Evolutionary conservation across 257 asterid genomes (phyloP), one percentile per base, ranked within the genome.

Genomic region (Scutellaria minor): DNA sequence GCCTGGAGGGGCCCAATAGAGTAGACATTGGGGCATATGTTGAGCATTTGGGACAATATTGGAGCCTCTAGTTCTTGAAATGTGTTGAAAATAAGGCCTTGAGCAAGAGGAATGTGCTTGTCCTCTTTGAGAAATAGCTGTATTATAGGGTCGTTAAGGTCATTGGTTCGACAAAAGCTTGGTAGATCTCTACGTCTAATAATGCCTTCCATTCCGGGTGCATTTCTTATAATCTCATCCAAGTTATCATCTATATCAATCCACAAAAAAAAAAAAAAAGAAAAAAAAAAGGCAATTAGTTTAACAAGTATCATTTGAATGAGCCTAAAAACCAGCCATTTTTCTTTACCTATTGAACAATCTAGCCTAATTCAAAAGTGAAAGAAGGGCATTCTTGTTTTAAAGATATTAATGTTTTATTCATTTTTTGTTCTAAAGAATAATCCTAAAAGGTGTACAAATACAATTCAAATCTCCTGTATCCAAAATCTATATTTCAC

Each of bases 151-250:
- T 78, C 77, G 12, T 75, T 75, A 7, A 82, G 12, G 75, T 73
- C 68, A 0, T 47, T 27, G 27, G 69, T 18, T 1, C 91, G 87
- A 64, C 75, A 85, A 63, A 88, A 88, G 78, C 86, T 80, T 0
- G 97, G 96, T 6, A 90, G 84, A 73, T 90, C 97, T 0, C 96
- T 91, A 0, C 97, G 94, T 50, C 97, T 40, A 1, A 90, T 75
- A 0, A 87, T 74, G 67, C 90, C 89, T 67, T 85, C 92, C 90
- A 88, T 86, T 9, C 90, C 97, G 1, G 87, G 85, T 5, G 77
- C 78, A 65, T 76, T 81, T 5, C 6, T 61, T 35, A 88, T 63
- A 0, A 85, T 72, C 73, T 71, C 79, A 63, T 88, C 92, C 76
- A 90, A 74, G 69, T 83, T 79, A 2, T 80, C 83, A 48, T 80